phyloP scores from a whole-genome alignment of 768 basidiomycete genomes.

The Suillus hirtellus region DNA sequence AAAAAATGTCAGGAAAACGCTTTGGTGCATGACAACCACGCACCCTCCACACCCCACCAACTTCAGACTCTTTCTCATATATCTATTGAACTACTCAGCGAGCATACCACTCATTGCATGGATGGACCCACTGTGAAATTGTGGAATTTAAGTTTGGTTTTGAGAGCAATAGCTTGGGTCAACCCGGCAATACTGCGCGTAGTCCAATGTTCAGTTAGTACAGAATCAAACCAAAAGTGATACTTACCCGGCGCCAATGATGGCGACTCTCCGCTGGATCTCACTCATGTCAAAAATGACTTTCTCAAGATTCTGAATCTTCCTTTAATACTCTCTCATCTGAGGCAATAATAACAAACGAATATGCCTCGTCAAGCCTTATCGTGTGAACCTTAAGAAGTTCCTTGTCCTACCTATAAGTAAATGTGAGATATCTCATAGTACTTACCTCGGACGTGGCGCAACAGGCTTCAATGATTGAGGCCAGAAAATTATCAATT shows the following conservation, averaged over 20 bases:
- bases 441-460: not conserved
- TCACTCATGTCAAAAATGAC: not conserved
- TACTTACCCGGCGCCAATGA: slow-evolving; percentile 24
- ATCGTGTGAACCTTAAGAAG: not conserved
- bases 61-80: slow-evolving; percentile 44
- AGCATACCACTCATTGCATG: not conserved
- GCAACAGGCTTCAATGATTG: not conserved
- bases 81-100: slow-evolving; percentile 34
- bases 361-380: not conserved
- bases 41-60: slow-evolving; percentile 57
- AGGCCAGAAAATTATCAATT: not conserved
- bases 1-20: not conserved
- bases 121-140: slow-evolving; percentile 41
- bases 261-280: slow-evolving; percentile 17
- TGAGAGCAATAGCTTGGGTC: slow-evolving; percentile 44
- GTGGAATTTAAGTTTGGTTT: slow-evolving; percentile 35
- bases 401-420: no score
- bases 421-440: not conserved
- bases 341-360: no score
- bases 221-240: not conserved
- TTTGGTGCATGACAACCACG: slow-evolving; percentile 19
- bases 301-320: not conserved
- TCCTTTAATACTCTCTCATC: not conserved
- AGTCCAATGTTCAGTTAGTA: not conserved
- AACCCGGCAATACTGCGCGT: slow-evolving; percentile 41